Evolutionary conservation across 345 rosid species (phyloP), one percentile per base, ranked within the genome.

Genomic region (Noccaea caerulescens): DNA sequence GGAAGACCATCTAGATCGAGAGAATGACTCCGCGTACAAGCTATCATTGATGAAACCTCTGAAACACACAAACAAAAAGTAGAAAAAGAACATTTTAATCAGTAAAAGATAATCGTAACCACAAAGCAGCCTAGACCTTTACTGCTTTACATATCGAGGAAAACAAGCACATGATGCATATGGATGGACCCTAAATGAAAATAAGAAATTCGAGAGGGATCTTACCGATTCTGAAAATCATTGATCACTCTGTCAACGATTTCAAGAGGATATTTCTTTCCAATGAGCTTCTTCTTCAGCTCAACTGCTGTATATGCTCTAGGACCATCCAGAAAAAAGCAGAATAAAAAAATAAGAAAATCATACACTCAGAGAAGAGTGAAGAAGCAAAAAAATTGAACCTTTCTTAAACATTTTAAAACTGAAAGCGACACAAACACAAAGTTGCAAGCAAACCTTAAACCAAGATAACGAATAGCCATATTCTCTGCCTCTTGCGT

Each of bases 1-100:
- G 12, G 93, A 84, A 76, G 94, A 87, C 93, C 93, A 90, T 80
- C 89, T 82, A 62, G 96, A 90, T 65, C 72, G 89, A 36, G 92
- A 71, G 81, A 64, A 86, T 37, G 88, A 63, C 82, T 93, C 97
- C 6, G 96, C 93, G 44, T 84, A 88, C 79, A 87, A 79, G 76
- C 85, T 64, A 71, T 93, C 97, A 65, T 91, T 86, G 79, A 93
- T 84, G 67, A 85, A 78, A 47, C 96, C 94, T 71, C 98, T 93
- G 57, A 45, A 73, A 63, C 43, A 69, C 46, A 56, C 1, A 58
- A 1, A 42, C 7, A 61, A 16, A 60, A 30, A 3, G 50, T 38
- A 60, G 52, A 52, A 20, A 52, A 9, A 16, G 23, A 52, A 52
- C 38, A 42, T 38, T 52, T 46, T 2, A 8, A 32, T 8, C 30